Evolutionary conservation across 2,329 filamentous ascomycete species (phyloP).

Genomic region (Fusarium pseudonygamai): DNA sequence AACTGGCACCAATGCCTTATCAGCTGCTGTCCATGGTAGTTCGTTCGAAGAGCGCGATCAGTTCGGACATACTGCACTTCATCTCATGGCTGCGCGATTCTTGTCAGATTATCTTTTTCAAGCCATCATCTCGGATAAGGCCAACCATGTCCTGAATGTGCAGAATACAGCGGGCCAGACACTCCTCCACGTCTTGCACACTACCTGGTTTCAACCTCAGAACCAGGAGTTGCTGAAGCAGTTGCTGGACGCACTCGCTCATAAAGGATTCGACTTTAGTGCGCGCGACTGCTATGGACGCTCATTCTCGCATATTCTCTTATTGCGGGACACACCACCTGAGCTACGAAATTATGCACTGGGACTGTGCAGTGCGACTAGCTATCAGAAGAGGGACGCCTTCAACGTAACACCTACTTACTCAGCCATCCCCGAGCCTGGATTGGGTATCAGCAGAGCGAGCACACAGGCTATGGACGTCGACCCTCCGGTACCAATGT

Average conservation of each 20-base stretch:
- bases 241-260: conserved; percentile 39
- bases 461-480: conserved; percentile 34
- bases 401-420: conserved; percentile 51
- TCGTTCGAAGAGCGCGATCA: conserved; percentile 46
- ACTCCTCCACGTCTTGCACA: conserved; percentile 57
- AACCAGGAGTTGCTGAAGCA: conserved; percentile 39
- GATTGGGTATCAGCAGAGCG: background rate
- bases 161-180: conserved; percentile 59
- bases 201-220: conserved; percentile 46
- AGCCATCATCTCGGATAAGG: conserved; percentile 35
- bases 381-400: conserved; percentile 57
- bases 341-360: conserved; percentile 43
- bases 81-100: conserved; percentile 55
- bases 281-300: conserved; percentile 61
- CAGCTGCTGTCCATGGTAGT: background rate
- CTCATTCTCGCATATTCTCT: conserved; percentile 60
- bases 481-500: conserved; percentile 31
- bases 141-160: conserved; percentile 35
- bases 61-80: conserved; percentile 60
- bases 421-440: background rate
- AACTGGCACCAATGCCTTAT: conserved; percentile 25
- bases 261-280: conserved; percentile 46
- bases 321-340: conserved; percentile 44
- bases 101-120: conserved; percentile 43
- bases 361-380: conserved; percentile 45